Base-by-base conservation (phyloP, 2,329 filamentous ascomycete genomes). In the Aspergillus ochraceus region DNA sequence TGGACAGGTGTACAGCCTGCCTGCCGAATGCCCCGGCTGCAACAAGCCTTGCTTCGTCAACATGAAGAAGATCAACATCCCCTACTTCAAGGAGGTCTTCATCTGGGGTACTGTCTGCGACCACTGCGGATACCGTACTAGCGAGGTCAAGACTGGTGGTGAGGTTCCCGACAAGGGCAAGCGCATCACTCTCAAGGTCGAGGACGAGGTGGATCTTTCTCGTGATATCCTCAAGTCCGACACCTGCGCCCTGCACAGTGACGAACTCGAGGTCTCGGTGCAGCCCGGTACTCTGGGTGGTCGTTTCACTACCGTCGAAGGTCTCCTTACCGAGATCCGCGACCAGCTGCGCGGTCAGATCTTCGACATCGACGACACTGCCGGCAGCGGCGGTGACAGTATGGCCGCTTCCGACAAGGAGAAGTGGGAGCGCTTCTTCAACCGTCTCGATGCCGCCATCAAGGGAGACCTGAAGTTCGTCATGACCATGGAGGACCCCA, bases 1-100 rank as follows among this genome's bases (percentile, higher is more conserved):
- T 64, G 90, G 96, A 74, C 90, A 97, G 75, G 90, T 97, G 29
- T 98, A 98, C 81, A 88, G 88, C 60, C 95, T 99, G 79, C 94
- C 94, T 2, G 89, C 93, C 6, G 90, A 88, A 59, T 99, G 95
- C 76, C 95, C 95, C 0, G 94, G 91, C 62, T 99, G 95, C 81
- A 88, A 88, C 71, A 90, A 90, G 76, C 80, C 87, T 4, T 97
- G 93, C 78, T 87, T 88, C 4, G 96, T 96, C 10, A 93, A 97
- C 77, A 97, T 97, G 92, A 97, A 97, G 82, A 96, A 97, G 89
- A 92, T 98, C 59, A 92, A 96, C 70, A 97, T 99, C 63, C 95
- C 95, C 0, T 90, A 97, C 79, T 99, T 99, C 81, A 96, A 97
- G 79, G 91, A 98, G 73, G 95, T 99, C 3, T 88, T 97, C 46